Evolutionary conservation across 495 filamentous ascomycete species (phyloP).

Genomic region (Aspergillus hancockii): DNA sequence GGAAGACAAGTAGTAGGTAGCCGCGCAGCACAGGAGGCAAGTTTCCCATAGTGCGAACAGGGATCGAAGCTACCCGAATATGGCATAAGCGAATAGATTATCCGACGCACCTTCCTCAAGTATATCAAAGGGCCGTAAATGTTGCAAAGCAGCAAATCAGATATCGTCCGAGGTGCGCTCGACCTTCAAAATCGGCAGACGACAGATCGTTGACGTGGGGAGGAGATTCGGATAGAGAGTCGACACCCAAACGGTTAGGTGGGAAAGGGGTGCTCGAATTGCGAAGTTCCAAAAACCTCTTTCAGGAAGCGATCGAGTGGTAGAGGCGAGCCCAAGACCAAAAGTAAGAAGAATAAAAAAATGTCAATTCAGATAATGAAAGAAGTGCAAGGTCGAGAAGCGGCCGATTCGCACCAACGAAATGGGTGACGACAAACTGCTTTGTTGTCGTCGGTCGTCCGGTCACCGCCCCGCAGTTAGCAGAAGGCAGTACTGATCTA

Average conservation of each 20-base stretch:
- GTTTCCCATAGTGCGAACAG: not conserved
- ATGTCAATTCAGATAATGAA: not conserved
- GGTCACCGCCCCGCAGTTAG: conserved; percentile 29
- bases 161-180: not conserved
- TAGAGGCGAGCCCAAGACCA: not conserved
- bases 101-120: not conserved
- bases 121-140: not conserved
- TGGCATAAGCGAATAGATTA: not conserved
- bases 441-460: conserved; percentile 29
- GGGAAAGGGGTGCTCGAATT: not conserved
- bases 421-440: conserved; percentile 21
- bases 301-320: not conserved
- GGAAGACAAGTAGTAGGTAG: not conserved
- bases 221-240: not conserved
- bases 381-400: conserved; percentile 1
- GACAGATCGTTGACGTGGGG: conserved; percentile 1
- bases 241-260: not conserved
- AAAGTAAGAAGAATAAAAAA: conserved; percentile 4
- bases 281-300: not conserved
- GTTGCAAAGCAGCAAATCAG: too few species aligned
- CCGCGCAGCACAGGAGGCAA: not conserved
- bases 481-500: conserved; percentile 7
- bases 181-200: not conserved
- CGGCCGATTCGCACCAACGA: conserved; percentile 7
- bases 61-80: not conserved